These are phyloP conservation scores for Meyerozyma elateridarum DNA, from an alignment of 1,139 yeast genomes.

Conservation along the genomic window DNA sequence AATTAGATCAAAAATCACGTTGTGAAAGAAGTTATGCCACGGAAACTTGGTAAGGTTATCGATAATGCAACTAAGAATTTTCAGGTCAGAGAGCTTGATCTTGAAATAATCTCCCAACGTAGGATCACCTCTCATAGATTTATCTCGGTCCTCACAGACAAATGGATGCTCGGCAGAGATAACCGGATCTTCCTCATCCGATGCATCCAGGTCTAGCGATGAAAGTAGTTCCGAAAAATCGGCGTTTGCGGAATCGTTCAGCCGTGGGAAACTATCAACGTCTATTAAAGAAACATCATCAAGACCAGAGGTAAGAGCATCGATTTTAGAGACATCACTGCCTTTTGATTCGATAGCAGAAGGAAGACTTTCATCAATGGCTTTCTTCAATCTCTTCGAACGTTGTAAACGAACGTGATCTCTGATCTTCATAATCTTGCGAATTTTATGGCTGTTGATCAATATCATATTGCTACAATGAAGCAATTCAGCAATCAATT, in stretches of 20 bases:
- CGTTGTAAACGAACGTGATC: conserved; percentile 34
- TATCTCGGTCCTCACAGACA: conserved; percentile 37
- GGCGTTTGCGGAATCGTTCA: conserved; percentile 21
- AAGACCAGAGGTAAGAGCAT: conserved; percentile 32
- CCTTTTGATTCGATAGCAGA: conserved; percentile 9
- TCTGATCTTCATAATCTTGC: conserved; percentile 31
- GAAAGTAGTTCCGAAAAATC: conserved; percentile 1
- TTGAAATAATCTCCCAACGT: conserved; percentile 44
- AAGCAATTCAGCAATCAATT: conserved; percentile 41
- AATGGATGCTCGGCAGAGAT: conserved; percentile 46
- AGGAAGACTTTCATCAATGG: conserved; percentile 26
- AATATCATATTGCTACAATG: conserved; percentile 49
- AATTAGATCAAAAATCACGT: conserved; percentile 45
- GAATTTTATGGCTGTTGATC: conserved; percentile 37
- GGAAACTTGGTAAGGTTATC: conserved; percentile 36
- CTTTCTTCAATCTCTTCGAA: conserved; percentile 25
- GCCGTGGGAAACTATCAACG: conserved; percentile 1
- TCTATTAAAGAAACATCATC: conserved; percentile 10
- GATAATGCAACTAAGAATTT: conserved; percentile 30
- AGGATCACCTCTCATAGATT: conserved; percentile 28
- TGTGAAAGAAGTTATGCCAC: conserved; percentile 49
- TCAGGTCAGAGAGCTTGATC: conserved; percentile 38
- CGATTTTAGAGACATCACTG: conserved; percentile 4
- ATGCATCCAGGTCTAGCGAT: conserved; percentile 12
- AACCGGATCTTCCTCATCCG: conserved; percentile 45